Evolutionary conservation across 2,329 filamentous ascomycete species (phyloP).

Genomic region (Nemania serpens): DNA sequence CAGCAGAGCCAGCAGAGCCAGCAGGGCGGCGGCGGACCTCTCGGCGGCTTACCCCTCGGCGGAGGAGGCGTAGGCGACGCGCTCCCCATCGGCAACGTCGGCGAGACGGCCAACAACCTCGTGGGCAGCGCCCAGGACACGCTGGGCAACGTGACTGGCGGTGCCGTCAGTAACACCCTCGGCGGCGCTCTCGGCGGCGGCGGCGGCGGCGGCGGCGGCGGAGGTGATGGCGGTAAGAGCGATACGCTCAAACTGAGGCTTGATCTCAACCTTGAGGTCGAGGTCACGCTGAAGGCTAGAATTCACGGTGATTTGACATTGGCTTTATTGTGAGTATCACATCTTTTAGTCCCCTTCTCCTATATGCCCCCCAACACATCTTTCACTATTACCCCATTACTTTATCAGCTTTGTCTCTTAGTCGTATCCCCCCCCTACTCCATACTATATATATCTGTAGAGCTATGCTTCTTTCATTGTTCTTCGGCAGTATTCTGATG

Average conservation of each 20-base stretch:
- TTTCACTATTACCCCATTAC: background rate
- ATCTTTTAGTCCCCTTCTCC: constrained; percentile 8
- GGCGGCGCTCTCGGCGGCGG: constrained; percentile 37
- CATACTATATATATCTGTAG: background rate
- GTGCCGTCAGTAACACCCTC: constrained; percentile 33
- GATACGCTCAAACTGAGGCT: constrained; percentile 74
- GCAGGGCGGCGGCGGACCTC: constrained; percentile 28
- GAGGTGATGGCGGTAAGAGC: constrained; percentile 48
- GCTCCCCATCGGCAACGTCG: constrained; percentile 39
- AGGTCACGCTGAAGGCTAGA: constrained; percentile 84
- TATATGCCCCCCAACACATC: background rate
- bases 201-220: constrained; percentile 44
- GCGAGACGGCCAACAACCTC: constrained; percentile 39
- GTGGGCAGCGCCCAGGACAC: constrained; percentile 37
- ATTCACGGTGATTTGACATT: constrained; percentile 84
- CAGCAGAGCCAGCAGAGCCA: constrained; percentile 22
- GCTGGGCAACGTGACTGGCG: constrained; percentile 36
- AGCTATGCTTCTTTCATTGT: background rate
- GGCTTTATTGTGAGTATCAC: constrained; percentile 62
- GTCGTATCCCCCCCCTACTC: background rate
- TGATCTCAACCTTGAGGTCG: constrained; percentile 81
- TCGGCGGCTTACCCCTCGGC: constrained; percentile 34
- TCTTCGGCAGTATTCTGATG: constrained; percentile 22
- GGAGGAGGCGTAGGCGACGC: constrained; percentile 34
- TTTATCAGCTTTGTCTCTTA: background rate